Evolutionary conservation across 768 basidiomycete species (phyloP).

Genomic region (Holtermannia corniformis): DNA sequence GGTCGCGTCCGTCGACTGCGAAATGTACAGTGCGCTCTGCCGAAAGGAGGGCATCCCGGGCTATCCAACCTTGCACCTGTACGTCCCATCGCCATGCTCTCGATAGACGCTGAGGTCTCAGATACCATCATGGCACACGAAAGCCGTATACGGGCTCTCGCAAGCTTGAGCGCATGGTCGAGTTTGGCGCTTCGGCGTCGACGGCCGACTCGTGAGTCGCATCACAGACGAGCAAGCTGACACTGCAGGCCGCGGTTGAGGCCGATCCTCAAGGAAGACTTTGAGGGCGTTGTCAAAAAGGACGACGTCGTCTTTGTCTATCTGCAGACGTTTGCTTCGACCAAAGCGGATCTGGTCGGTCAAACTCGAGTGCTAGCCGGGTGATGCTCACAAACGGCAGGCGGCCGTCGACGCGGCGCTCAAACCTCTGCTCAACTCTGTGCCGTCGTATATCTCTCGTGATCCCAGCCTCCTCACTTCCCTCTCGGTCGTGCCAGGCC

Average conservation of each 20-base stretch:
- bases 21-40: conserved; percentile 61
- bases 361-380: conserved; percentile 28
- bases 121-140: conserved; percentile 48
- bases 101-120: conserved; percentile 8
- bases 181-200: conserved; percentile 56
- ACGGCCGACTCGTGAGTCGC: conserved; percentile 59
- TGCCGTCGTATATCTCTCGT: conserved; percentile 47
- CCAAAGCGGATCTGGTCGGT: conserved; percentile 39
- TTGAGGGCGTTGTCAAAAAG: conserved; percentile 39
- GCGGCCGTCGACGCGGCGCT: conserved; percentile 52
- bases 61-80: conserved; percentile 75
- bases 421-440: conserved; percentile 48
- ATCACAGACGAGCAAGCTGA: conserved; percentile 1
- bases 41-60: conserved; percentile 57
- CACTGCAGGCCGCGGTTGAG: conserved; percentile 16
- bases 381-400: conserved; percentile 32
- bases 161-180: conserved; percentile 58
- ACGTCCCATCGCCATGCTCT: conserved; percentile 31
- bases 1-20: conserved; percentile 83
- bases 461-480: conserved; percentile 41
- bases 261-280: conserved; percentile 26
- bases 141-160: conserved; percentile 70
- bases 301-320: conserved; percentile 56
- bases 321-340: conserved; percentile 44
- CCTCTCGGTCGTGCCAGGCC: conserved; percentile 29